Conservation (phyloP, 441 rosid species). For the Eutrema salsugineum region DNA sequence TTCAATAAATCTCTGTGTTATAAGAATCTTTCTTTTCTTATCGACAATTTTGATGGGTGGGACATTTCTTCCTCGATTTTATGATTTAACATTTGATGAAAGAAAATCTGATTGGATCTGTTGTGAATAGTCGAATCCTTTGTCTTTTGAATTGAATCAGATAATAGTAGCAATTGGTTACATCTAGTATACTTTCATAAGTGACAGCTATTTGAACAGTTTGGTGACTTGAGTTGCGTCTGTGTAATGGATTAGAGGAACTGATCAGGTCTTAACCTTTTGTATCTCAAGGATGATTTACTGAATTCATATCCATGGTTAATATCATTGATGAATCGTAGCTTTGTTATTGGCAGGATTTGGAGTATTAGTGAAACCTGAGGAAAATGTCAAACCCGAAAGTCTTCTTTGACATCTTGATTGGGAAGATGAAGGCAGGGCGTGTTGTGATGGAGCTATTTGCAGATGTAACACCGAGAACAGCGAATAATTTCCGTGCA, state of each 20-base stretch:
- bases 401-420: slow-evolving; percentile 60
- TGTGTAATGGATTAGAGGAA: background rate
- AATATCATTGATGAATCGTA: background rate
- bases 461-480: slow-evolving; percentile 59
- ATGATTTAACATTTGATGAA: background rate
- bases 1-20: slow-evolving; percentile 27
- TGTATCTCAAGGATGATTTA: background rate
- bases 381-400: slow-evolving; percentile 54
- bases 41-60: slow-evolving; percentile 21
- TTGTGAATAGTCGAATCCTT: background rate
- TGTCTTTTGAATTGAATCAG: background rate
- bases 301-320: background rate
- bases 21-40: slow-evolving; percentile 13
- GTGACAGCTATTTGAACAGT: background rate
- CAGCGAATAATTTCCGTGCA: slow-evolving; percentile 74
- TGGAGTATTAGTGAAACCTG: background rate
- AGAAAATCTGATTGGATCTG: background rate
- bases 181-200: background rate
- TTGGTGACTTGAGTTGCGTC: background rate
- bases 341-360: slow-evolving; percentile 12
- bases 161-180: background rate
- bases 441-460: slow-evolving; percentile 72
- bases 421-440: slow-evolving; percentile 57
- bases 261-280: background rate
- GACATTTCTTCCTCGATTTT: slow-evolving; percentile 2